Percentiles rank a stretch among this genome's conserved stretches.
Evolutionary conservation across 768 basidiomycete species (phyloP).

Genomic region (Mycena chlorophos): DNA sequence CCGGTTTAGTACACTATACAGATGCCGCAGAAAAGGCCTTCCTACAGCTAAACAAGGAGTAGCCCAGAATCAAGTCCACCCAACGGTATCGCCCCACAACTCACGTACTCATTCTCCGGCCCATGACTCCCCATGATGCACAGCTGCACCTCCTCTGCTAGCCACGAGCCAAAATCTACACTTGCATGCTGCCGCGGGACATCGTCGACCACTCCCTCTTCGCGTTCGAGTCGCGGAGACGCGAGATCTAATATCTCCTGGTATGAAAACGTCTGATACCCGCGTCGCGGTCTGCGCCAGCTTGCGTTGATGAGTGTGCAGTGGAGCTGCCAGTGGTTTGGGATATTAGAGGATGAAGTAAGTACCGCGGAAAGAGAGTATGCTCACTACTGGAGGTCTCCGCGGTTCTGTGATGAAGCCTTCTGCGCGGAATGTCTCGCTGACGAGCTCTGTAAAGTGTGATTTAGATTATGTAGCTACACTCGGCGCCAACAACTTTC

Average conservation of each 20-base stretch:
- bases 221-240: conserved; percentile 8
- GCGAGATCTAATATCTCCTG: conserved; percentile 33
- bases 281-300: conserved; percentile 38
- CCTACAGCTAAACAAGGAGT: no score
- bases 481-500: no score
- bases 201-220: neutral
- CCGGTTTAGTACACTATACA: no score
- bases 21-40: no score
- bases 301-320: conserved; percentile 53
- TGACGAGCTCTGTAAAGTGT: conserved; percentile 9
- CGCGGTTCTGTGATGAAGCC: conserved; percentile 19
- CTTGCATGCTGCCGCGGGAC: conserved; percentile 19
- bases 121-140: conserved; percentile 74
- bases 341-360: neutral
- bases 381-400: conserved; percentile 51
- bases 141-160: conserved; percentile 58
- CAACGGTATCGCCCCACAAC: conserved; percentile 29
- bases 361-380: neutral
- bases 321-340: conserved; percentile 38
- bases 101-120: conserved; percentile 61
- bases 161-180: conserved; percentile 55
- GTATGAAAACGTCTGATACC: conserved; percentile 38
- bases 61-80: no score
- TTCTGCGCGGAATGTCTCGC: conserved; percentile 14
- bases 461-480: neutral